Evolutionary conservation across 2,329 filamentous ascomycete species (phyloP), one percentile per base, ranked within the genome.

Genomic region (Helicocarpus griseus): DNA sequence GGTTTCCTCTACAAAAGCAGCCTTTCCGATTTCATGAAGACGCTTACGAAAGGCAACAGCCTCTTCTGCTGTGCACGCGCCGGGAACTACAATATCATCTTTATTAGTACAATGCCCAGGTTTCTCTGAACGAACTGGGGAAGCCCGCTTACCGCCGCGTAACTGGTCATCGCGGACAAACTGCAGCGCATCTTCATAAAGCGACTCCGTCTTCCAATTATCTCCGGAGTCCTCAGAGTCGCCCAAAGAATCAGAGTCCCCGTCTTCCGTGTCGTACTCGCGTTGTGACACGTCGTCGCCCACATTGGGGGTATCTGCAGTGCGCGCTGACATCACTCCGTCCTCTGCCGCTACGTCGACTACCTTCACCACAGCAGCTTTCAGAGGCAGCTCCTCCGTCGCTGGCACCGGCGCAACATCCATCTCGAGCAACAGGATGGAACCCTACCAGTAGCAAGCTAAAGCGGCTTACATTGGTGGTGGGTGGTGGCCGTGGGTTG

Each of bases 1-100:
- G 29, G 85, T 89, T 59, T 83, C 77, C 60, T 81, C 75, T 63
- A 87, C 82, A 66, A 96, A 95, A 54, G 84, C 78, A 54, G 81
- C 78, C 21, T 87, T 86, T n/a, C 90, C 90, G 55, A 89, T 75
- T 49, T 81, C 76, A 63, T 86, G 86, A 53, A 95, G 76, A 56
- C 86, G 78, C 60, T 83, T 78, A 58, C 86, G 82, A 64, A 83
- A 86, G 17, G 75, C 73, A 53, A 78, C 73, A 24, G 85, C 81
- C 70, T 95, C 85, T 56, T 86, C 80, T 9, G 81, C 73, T 1
- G 82, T 82, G 69, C 84, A 87, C 24, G 72, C 71, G 53, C 77
- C 77, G 35, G 78, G 66, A n/a, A 70, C 65, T 68, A 60, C 48
- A 51, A 52, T 43, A 49, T 33, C 33, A 14, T n/a, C 28, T 40